Evolutionary conservation across 1,284 basidiomycete genomes (phyloP), one percentile per base, ranked within the genome.

Genomic region (Paramarasmius palmivorus): DNA sequence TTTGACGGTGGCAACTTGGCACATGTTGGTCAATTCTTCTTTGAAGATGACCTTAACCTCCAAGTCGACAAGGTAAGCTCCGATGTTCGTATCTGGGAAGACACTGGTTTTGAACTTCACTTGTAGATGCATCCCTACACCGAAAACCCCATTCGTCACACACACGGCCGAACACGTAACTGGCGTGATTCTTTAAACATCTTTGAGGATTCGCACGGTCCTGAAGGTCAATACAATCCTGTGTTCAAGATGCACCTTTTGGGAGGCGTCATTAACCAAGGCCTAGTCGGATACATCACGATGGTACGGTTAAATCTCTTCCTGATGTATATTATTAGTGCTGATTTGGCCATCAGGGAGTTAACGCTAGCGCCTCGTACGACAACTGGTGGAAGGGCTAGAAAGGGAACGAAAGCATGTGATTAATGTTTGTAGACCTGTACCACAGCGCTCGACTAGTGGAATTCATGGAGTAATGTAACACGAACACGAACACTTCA

Each of bases 11-110:
- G 76, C 9, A 68, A 72, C 19, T 72, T 82, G 1, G 66, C 68
- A 1, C 81, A 86, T 65, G 73, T 77, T n/a, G 84, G 84, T 1
- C 84, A 86, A 61, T 82, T 83, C 66, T 86, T 86, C 73, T 84
- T 86, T 56, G 81, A 83, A 32, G 84, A 86, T 57, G 74, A 75
- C 4, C 69, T 84, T 53, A 84, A 83, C 61, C 63, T 71, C 36
- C 65, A 73, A 22, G 62, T 79, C 10, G 76, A 79, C 57, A 74
- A 77, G 61, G 74, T 73, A 37, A 15, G 68, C 61, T 15, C 38
- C 6, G 2, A 5, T 20, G 29, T 37, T 12, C 25, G 8, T n/a
- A 37, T 42, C 37, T 14, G 22, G 14, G 8, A n/a, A n/a, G n/a
- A 29, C n/a, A 15, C 14, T n/a, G 22, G 20, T 8, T 26, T 47